Conservation (phyloP, 768 basidiomycete genomes). For the Naganishia kalamii region DNA sequence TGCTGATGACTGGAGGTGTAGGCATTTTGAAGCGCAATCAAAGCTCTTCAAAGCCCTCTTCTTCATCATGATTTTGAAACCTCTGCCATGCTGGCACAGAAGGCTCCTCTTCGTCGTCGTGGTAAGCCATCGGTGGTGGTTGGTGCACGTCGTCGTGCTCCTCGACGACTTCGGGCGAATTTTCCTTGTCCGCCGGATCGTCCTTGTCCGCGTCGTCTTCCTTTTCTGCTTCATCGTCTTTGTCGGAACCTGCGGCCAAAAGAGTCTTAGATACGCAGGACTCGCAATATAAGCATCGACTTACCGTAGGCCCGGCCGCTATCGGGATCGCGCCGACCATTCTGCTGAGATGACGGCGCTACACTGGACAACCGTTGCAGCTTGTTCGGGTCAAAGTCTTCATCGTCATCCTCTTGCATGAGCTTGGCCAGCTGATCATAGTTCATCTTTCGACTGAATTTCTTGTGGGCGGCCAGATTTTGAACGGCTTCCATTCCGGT, state of each 20-base stretch:
- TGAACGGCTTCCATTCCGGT: conserved; percentile 12
- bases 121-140: neutral
- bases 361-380: neutral
- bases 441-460: conserved; percentile 25
- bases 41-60: conserved; percentile 17
- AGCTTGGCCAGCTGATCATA: conserved; percentile 15
- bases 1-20: neutral
- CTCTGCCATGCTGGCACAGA: neutral
- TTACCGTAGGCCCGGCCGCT: conserved; percentile 13
- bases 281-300: neutral
- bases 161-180: conserved; percentile 7
- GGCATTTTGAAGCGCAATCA: neutral
- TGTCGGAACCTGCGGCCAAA: neutral
- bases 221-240: neutral
- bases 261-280: neutral
- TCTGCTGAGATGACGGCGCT: neutral
- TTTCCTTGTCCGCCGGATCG: neutral
- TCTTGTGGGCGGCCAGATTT: conserved; percentile 15
- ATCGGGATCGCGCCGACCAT: neutral
- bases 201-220: conserved; percentile 11
- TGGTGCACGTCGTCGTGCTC: conserved; percentile 5
- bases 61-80: conserved; percentile 15
- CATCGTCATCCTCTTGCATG: conserved; percentile 7
- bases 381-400: neutral
- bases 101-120: conserved; percentile 8